Base-by-base conservation (phyloP, 495 filamentous ascomycete genomes). In the Parmelia sp. region DNA sequence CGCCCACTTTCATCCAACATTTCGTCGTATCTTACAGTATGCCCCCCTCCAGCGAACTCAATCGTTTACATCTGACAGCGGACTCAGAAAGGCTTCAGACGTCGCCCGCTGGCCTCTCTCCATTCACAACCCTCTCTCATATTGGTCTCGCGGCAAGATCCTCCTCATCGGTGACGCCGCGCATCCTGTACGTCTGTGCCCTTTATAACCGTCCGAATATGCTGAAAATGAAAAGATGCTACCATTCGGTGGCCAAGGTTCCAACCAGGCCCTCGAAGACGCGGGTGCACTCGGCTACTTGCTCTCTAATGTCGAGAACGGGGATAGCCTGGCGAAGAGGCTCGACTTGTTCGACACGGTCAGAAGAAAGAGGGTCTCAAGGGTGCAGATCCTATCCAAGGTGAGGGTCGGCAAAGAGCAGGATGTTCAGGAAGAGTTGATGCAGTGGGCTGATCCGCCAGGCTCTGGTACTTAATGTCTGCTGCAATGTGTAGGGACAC, bases 91-190 rank as follows among this genome's bases (percentile, higher is more conserved):
- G 25, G 44, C 44, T 25, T 7, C 44, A 47, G n/a, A 47, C 8
- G 44, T 47, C 44, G 25, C 21, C 44, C 21, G 21, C 44, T 47
- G 44, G 44, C 21, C 44, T 47, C 8, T 47, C 8, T 47, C n/a
- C 6, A 47, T 12, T 9, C 76, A 74, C 6, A 61, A 69, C 11
- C 73, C 74, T 0, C 60, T 74, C 5, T 21, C 57, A n/a, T 71
- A 63, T 0, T 81, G 77, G 74, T 65, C 68, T 31, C 74, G 72
- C n/a, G 72, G 72, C 4, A 77, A 72, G 23, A 60, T 80, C 33
- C 66, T 78, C 12, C 70, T 82, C 5, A 71, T 79, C 15, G 80
- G 81, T 21, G 79, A 83, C 59, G 80, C 80, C 1, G 80, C 77
- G 15, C 82, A 82, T 71, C 75, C 80, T 15, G 77, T 80, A 68